Evolutionary conservation across 176 grass and related monocot species (phyloP).

Genomic region (Olyra latifolia): DNA sequence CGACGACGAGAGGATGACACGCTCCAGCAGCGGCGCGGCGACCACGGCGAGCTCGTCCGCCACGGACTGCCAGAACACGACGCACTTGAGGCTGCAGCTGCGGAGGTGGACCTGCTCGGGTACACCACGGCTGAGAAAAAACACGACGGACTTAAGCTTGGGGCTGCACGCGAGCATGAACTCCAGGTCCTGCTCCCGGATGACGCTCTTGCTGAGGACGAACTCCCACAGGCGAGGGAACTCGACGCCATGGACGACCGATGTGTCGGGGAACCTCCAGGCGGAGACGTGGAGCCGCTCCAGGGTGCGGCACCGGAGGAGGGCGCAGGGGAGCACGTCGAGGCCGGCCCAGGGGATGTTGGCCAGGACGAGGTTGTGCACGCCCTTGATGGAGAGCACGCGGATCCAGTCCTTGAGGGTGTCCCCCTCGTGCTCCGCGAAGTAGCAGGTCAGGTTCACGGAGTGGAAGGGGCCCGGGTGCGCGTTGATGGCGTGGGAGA

Average conservation of each 20-base stretch:
- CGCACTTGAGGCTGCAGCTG: background rate
- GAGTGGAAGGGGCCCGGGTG: slow-evolving; percentile 32
- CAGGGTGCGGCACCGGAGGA: background rate
- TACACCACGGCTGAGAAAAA: background rate
- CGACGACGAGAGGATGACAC: background rate
- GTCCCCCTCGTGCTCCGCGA: background rate
- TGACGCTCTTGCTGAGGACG: background rate
- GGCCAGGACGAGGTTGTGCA: slow-evolving; percentile 2
- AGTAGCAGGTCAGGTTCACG: background rate
- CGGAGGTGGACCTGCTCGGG: background rate
- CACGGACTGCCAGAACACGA: background rate
- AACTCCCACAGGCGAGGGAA: background rate
- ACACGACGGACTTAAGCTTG: background rate
- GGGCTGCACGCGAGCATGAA: slow-evolving; percentile 11
- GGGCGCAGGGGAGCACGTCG: background rate
- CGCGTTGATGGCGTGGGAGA: background rate
- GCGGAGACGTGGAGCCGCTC: background rate
- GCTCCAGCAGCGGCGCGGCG: background rate
- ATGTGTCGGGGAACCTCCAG: slow-evolving; percentile 7
- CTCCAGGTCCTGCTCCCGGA: background rate
- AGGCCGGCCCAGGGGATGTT: background rate
- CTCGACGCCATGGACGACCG: background rate
- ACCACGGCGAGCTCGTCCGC: background rate
- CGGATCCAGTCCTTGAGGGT: background rate
- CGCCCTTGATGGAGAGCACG: background rate